phyloP scores from a whole-genome alignment of 805 yeast species.

The Nakazawaea wickerhamii region DNA sequence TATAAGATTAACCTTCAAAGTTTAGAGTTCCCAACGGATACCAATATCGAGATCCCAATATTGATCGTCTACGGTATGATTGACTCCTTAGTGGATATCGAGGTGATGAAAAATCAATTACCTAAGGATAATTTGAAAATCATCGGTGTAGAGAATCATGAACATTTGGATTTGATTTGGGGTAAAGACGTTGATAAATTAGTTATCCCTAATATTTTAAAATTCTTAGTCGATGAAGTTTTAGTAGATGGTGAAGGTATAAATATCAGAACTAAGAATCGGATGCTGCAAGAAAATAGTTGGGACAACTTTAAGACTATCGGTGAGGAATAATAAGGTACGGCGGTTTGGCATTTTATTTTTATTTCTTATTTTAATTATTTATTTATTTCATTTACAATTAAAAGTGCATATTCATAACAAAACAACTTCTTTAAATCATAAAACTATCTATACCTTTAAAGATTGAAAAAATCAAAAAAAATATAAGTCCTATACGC shows the following conservation, averaged over 20 bases:
- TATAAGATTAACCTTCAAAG: constrained; percentile 38
- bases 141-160: constrained; percentile 63
- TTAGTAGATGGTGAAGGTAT: constrained; percentile 22
- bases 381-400: neutral
- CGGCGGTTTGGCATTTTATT: too few relatives aligned
- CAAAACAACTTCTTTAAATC: too few relatives aligned
- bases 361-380: too few relatives aligned
- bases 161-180: constrained; percentile 92
- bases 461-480: neutral
- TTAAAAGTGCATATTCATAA: neutral
- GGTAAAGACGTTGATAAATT: constrained; percentile 58
- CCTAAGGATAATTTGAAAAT: constrained; percentile 15
- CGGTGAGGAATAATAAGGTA: constrained; percentile 1
- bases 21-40: constrained; percentile 57
- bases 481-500: neutral
- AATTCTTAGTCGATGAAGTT: constrained; percentile 28
- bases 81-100: constrained; percentile 85
- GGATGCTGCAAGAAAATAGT: neutral
- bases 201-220: constrained; percentile 38
- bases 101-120: constrained; percentile 42
- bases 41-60: constrained; percentile 66
- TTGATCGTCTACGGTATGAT: constrained; percentile 70
- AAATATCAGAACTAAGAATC: neutral
- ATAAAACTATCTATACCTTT: too few relatives aligned
- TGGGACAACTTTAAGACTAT: constrained; percentile 1